Base-by-base conservation (phyloP, 2,329 filamentous ascomycete species). In the Fulvia fulva region DNA sequence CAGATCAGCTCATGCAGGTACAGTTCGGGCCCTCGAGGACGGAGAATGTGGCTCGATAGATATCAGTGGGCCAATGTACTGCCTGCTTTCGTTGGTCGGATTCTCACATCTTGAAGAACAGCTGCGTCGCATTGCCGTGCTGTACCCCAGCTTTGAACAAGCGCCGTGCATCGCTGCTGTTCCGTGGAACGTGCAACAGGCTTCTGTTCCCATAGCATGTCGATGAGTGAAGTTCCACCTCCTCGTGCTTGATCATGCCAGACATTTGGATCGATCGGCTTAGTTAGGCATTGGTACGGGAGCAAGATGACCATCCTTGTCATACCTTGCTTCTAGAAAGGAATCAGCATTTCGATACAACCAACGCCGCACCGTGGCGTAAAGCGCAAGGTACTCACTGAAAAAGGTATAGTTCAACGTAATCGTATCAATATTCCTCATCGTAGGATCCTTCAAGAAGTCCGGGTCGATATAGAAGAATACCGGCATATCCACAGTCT, bases 401-500 rank as follows among this genome's bases (percentile, higher is more conserved):
- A 99, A 99, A 74, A 99, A 99, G 0, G 94, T 99, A 77, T 99
- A 99, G 67, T 88, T 96, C 70, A 99, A 76, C 32, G 94, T 99
- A 56, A 99, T 91, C 1, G 92, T 96, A 77, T 97, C 91, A 62
- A 99, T 90, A 0, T 89, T 89, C 76, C 84, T 90, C 93, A 97
- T 97, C 64, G 89, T 92, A 53, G 93, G 79, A 75, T 99, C 94
- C 67, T 89, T 92, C 59, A 93, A 81, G 77, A 99, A 87, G 71
- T 97, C 94, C 0, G 94, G 94, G 71, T 99, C 94, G 65, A 99
- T 89, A 75, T 97, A 99, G 77, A 99, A 99, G 76, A 99, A 99
- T 0, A 99, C 95, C 0, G 94, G 95, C 95, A 99, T 99, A 74
- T 99, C 94, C 55, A 99, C 94, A 46, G 91, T 94, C 81, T 99